Base-by-base conservation (phyloP, 2,329 filamentous ascomycete species). In the Helotiales sp. region DNA sequence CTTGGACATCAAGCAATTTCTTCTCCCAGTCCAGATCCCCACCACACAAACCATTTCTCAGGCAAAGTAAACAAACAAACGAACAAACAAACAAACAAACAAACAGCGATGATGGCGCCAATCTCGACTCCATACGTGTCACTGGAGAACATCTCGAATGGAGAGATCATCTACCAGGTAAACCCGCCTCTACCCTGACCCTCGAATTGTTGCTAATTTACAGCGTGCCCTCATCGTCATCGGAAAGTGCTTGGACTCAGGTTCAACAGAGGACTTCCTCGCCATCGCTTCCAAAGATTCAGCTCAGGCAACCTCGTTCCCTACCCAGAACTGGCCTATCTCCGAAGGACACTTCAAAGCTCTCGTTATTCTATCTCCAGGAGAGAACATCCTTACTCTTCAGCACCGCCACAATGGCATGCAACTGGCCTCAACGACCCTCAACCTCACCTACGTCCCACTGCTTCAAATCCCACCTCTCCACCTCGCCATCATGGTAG, bases 401-500 rank as follows among this genome's bases (percentile, higher is more conserved):
- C 87, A 90, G 73, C 91, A 90, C 72, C 78, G 78, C 37, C 87
- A 85, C 1, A 84, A 85, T n/a, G 88, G 87, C 73, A 75, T 87
- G 84, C 84, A 1, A 77, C 82, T 1, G 77, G 78, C 67, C 81
- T 78, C 70, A 78, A 76, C 59, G 83, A 74, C 63, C 80, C 79
- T 73, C 82, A 34, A 57, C 71, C 70, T 77, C 67, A 77, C 81
- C 10, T 90, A 92, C 77, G 84, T 87, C 0, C 85, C 75, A 81
- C 86, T 74, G 76, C 84, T 67, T 6, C 82, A 82, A 73, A 77
- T 76, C 0, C 90, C 91, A 1, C 90, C 91, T n/a, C 82, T 93
- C 1, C 88, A 93, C 69, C 81, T 93, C 26, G 90, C 89, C 26
- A 87, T 93, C 61, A 81, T 93, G 59, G 82, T 92, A 2, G 90